Conservation (phyloP, 2,329 filamentous ascomycete species). For the Metarhizium anisopliae region DNA sequence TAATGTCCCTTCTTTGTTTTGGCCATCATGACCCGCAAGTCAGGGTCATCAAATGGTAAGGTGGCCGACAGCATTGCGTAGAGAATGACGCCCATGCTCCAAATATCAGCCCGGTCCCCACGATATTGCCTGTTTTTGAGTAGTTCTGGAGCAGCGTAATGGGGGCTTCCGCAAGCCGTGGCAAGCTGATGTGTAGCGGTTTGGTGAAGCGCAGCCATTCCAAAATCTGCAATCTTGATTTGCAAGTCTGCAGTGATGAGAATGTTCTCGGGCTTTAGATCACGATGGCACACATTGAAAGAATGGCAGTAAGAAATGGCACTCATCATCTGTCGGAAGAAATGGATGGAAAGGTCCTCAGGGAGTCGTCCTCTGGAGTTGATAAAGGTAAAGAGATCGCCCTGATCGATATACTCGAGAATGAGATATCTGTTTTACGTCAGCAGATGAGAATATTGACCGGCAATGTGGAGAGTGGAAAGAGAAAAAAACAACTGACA, state of each 20-base stretch:
- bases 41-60: slow-evolving; percentile 69
- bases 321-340: slow-evolving; percentile 89
- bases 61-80: slow-evolving; percentile 79
- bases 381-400: slow-evolving; percentile 82
- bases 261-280: slow-evolving; percentile 96
- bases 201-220: slow-evolving; percentile 89
- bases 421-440: slow-evolving; percentile 68
- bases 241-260: slow-evolving; percentile 66
- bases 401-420: slow-evolving; percentile 75
- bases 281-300: slow-evolving; percentile 91
- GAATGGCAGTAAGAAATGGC: slow-evolving; percentile 88
- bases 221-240: slow-evolving; percentile 94
- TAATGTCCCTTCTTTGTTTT: slow-evolving; percentile 53
- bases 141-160: slow-evolving; percentile 92
- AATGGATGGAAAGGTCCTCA: slow-evolving; percentile 72
- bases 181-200: slow-evolving; percentile 68
- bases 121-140: slow-evolving; percentile 70
- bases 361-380: slow-evolving; percentile 61
- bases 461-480: background rate
- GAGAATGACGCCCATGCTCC: slow-evolving; percentile 86
- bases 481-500: slow-evolving; percentile 54
- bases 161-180: slow-evolving; percentile 91
- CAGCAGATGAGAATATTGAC: slow-evolving; percentile 7
- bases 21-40: slow-evolving; percentile 53
- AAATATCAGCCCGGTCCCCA: slow-evolving; percentile 82